phyloP scores from a whole-genome alignment of 2,329 filamentous ascomycete genomes.

The Cladosporium velox region DNA sequence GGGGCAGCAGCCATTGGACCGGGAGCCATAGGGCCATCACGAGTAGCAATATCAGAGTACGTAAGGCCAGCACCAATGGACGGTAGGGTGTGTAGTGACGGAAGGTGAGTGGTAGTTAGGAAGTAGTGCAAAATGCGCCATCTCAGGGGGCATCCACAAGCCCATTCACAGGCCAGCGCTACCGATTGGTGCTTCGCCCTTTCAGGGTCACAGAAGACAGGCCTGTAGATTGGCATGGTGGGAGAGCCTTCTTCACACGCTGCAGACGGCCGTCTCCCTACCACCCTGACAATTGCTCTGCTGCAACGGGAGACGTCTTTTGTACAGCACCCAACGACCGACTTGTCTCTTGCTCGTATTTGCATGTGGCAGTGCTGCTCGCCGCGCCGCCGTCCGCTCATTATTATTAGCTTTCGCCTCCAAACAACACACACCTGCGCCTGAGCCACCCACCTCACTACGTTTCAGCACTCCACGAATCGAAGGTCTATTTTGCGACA shows the following conservation, averaged over 20 bases:
- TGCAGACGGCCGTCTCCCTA: slow-evolving; percentile 12
- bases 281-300: neutral
- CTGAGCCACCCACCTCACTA: neutral
- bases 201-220: slow-evolving; percentile 7
- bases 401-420: neutral
- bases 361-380: slow-evolving; percentile 20
- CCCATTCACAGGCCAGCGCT: neutral
- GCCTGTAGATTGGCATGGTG: slow-evolving; percentile 7
- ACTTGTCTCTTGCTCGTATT: slow-evolving; percentile 7
- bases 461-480: slow-evolving; percentile 4
- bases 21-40: neutral
- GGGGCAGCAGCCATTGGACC: slow-evolving; percentile 2
- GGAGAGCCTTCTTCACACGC: slow-evolving; percentile 8
- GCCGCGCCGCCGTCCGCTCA: slow-evolving; percentile 17
- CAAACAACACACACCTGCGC: slow-evolving; percentile 10
- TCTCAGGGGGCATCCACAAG: slow-evolving; percentile 8
- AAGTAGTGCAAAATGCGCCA: slow-evolving; percentile 5
- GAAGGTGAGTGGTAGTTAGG: neutral
- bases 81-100: neutral
- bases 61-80: slow-evolving; percentile 10
- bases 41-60: neutral
- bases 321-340: neutral
- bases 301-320: neutral
- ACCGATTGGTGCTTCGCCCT: slow-evolving; percentile 8
- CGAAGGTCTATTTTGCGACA: slow-evolving; percentile 1